phyloP scores from a whole-genome alignment of 176 grass and related monocot species.

The Canna indica region DNA sequence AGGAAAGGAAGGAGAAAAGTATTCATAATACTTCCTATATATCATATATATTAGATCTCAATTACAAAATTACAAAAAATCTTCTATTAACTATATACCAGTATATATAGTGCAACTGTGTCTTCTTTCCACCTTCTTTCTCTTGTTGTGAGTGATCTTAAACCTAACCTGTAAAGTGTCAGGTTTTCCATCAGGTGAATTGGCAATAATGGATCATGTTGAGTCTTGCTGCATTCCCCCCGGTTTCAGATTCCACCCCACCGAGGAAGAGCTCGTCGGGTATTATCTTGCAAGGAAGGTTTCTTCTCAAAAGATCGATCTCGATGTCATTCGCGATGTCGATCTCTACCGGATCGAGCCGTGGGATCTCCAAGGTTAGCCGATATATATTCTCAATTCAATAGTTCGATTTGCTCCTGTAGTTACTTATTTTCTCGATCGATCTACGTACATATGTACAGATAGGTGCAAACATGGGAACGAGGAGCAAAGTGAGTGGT shows the following conservation, averaged over 20 bases:
- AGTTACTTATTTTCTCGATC: too few species aligned
- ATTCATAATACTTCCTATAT: too few species aligned
- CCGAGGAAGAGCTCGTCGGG: slow-evolving; percentile 77
- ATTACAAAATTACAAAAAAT: too few species aligned
- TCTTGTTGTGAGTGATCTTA: too few species aligned
- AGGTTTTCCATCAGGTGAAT: background rate
- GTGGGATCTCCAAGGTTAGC: slow-evolving; percentile 88
- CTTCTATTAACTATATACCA: too few species aligned
- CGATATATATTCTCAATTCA: background rate
- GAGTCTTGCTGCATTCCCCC: slow-evolving; percentile 55
- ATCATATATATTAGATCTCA: too few species aligned
- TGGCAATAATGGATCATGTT: slow-evolving; percentile 39
- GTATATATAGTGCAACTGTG: too few species aligned
- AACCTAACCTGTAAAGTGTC: background rate
- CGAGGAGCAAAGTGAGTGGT: slow-evolving; percentile 65
- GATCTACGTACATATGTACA: slow-evolving; percentile 12
- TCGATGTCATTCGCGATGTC: slow-evolving; percentile 63
- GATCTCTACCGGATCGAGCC: slow-evolving; percentile 74
- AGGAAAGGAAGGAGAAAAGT: too few species aligned
- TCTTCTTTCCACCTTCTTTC: too few species aligned
- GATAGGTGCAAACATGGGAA: slow-evolving; percentile 43
- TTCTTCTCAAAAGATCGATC: slow-evolving; percentile 36
- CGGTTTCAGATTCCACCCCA: slow-evolving; percentile 83
- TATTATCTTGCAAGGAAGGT: slow-evolving; percentile 74
- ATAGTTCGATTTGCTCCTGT: too few species aligned